A percentile compares a stretch with the other conserved stretches of the same genome.
Evolutionary conservation across 2,329 filamentous ascomycete species (phyloP).

Genomic region (Simplicillium aogashimaense): DNA sequence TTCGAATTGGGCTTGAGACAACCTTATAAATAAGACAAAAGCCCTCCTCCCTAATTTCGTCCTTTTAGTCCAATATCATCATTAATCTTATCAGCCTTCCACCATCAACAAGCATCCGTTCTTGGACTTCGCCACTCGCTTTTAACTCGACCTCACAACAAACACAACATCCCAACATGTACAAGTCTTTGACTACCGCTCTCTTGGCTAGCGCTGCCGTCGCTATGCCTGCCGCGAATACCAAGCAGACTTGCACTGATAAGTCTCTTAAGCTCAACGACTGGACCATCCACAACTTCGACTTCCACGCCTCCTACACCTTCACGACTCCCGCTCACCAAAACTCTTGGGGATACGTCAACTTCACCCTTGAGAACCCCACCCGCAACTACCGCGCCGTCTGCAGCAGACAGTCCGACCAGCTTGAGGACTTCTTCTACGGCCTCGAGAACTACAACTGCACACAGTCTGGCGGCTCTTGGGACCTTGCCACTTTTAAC

Average conservation of each 20-base stretch:
- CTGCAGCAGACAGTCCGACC: slow-evolving; percentile 30
- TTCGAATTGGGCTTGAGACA: neutral
- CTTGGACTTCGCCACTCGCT: too few relatives aligned
- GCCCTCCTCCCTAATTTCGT: too few relatives aligned
- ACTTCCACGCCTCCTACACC: slow-evolving; percentile 36
- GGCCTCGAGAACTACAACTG: slow-evolving; percentile 35
- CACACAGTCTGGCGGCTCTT: slow-evolving; percentile 17
- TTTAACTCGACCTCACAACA: neutral
- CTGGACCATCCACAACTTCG: slow-evolving; percentile 34
- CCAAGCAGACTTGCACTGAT: slow-evolving; percentile 10
- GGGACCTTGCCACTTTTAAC: slow-evolving; percentile 26
- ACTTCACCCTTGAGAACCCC: slow-evolving; percentile 39
- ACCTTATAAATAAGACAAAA: too few relatives aligned
- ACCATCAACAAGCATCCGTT: too few relatives aligned
- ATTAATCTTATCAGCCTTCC: too few relatives aligned
- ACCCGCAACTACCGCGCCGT: slow-evolving; percentile 23
- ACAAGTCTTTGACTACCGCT: slow-evolving; percentile 10
- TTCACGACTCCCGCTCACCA: slow-evolving; percentile 43
- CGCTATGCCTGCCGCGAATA: slow-evolving; percentile 10
- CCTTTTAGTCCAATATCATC: too few relatives aligned
- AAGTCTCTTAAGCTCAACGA: slow-evolving; percentile 10
- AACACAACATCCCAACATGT: slow-evolving; percentile 9
- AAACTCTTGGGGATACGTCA: slow-evolving; percentile 33
- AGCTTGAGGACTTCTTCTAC: slow-evolving; percentile 40
- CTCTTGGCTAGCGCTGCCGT: slow-evolving; percentile 15